Evolutionary conservation across 2,329 filamentous ascomycete genomes (phyloP).

Genomic region (Microcyclospora tardicrescens): DNA sequence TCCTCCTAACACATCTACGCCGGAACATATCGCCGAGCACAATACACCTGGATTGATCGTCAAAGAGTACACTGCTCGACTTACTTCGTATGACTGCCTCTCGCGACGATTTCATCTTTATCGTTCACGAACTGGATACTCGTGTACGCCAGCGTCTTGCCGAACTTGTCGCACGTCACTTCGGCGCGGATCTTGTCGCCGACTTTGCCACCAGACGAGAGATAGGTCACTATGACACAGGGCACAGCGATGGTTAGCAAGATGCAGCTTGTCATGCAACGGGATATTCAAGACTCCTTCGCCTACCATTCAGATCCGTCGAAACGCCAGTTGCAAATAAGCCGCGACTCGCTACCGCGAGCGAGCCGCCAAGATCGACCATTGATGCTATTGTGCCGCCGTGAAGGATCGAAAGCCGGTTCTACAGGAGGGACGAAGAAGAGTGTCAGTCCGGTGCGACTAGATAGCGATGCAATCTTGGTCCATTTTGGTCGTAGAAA

Average conservation of each 20-base stretch:
- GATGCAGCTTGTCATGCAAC: not conserved
- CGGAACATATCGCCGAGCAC: too few relatives aligned
- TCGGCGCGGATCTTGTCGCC: constrained; percentile 41
- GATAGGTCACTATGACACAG: constrained; percentile 43
- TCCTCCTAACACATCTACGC: too few relatives aligned
- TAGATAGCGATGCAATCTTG: too few relatives aligned
- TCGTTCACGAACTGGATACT: constrained; percentile 48
- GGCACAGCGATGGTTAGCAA: too few relatives aligned
- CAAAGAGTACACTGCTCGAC: constrained; percentile 4
- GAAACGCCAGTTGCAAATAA: constrained; percentile 54
- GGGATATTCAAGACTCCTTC: not conserved
- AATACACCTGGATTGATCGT: too few relatives aligned
- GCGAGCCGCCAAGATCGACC: constrained; percentile 53
- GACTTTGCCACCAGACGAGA: constrained; percentile 49
- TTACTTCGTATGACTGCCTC: constrained; percentile 56
- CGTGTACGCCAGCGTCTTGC: constrained; percentile 53
- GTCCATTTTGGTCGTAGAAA: not conserved
- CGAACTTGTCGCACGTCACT: constrained; percentile 52
- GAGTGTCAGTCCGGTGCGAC: not conserved
- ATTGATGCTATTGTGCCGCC: constrained; percentile 69
- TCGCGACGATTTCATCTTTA: constrained; percentile 47
- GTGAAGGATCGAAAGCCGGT: constrained; percentile 63
- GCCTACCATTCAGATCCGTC: constrained; percentile 48
- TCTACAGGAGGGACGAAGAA: constrained; percentile 35
- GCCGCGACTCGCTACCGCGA: constrained; percentile 52